phyloP scores from a whole-genome alignment of 2,329 filamentous ascomycete genomes.

The Pezicula radicicola region DNA sequence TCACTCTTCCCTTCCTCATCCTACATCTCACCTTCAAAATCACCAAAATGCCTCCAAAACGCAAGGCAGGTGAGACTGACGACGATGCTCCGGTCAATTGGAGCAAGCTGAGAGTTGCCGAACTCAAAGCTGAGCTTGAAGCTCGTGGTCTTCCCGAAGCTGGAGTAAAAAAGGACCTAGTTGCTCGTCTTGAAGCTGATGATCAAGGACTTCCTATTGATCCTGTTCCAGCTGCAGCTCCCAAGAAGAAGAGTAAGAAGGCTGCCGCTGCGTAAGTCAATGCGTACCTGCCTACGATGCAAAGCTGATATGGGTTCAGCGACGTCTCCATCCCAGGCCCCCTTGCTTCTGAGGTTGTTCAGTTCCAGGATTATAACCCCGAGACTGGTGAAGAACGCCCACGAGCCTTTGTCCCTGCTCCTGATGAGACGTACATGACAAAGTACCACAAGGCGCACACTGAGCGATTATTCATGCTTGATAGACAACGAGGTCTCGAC shows the following conservation, averaged over 20 bases:
- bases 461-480: no score
- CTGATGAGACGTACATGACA: no score
- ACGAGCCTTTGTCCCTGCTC: no score
- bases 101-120: constrained; percentile 61
- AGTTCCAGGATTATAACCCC: not conserved
- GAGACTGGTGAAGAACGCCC: constrained; percentile 26
- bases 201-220: constrained; percentile 12
- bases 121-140: constrained; percentile 73
- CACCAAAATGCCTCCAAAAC: no score
- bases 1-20: no score
- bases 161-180: constrained; percentile 67
- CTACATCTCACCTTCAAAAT: no score
- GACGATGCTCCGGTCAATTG: constrained; percentile 31
- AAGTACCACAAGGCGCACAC: no score
- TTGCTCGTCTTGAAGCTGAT: constrained; percentile 56
- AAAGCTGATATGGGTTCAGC: not conserved
- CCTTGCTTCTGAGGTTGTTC: constrained; percentile 7
- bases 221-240: not conserved
- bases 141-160: constrained; percentile 60
- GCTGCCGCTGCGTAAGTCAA: not conserved
- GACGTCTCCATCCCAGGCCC: constrained; percentile 1
- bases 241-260: constrained; percentile 1
- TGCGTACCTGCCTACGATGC: not conserved
- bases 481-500: no score
- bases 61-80: not conserved